These are phyloP conservation scores for Ogataea methanolica DNA, from an alignment of 805 yeast species.

Conservation along the genomic window DNA sequence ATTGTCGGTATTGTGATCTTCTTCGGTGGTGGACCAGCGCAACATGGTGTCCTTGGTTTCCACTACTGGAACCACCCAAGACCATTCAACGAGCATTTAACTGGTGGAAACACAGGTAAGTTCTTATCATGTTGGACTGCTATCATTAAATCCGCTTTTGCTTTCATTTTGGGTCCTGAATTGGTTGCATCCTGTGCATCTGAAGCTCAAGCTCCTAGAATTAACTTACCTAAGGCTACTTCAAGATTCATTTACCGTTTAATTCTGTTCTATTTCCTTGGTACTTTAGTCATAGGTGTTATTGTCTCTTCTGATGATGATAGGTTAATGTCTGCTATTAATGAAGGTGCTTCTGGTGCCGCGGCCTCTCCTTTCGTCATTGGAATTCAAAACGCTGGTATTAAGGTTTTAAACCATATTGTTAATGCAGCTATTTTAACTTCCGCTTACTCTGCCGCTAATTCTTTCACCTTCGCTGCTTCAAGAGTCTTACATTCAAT, in stretches of 20 bases:
- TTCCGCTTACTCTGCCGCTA: conserved; percentile 52
- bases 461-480: conserved; percentile 38
- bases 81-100: conserved; percentile 45
- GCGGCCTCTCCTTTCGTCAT: conserved; percentile 64
- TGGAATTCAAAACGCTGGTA: conserved; percentile 59
- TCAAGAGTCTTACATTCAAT: conserved; percentile 39
- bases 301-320: conserved; percentile 52
- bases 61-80: conserved; percentile 55
- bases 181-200: conserved; percentile 53
- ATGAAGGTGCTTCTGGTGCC: conserved; percentile 45
- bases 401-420: conserved; percentile 53
- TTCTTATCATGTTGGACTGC: conserved; percentile 62
- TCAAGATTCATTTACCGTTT: conserved; percentile 57
- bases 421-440: conserved; percentile 58
- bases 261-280: conserved; percentile 53
- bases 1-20: conserved; percentile 50
- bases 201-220: conserved; percentile 57
- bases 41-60: conserved; percentile 56
- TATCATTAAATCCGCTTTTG: conserved; percentile 60
- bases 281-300: conserved; percentile 55
- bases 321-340: conserved; percentile 40
- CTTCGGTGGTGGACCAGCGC: conserved; percentile 58
- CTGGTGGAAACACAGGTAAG: conserved; percentile 52
- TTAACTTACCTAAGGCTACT: conserved; percentile 59
- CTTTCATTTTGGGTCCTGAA: conserved; percentile 62